Conservation (phyloP, 352 stramenopile genomes). For the Phytophthora pluvialis region DNA sequence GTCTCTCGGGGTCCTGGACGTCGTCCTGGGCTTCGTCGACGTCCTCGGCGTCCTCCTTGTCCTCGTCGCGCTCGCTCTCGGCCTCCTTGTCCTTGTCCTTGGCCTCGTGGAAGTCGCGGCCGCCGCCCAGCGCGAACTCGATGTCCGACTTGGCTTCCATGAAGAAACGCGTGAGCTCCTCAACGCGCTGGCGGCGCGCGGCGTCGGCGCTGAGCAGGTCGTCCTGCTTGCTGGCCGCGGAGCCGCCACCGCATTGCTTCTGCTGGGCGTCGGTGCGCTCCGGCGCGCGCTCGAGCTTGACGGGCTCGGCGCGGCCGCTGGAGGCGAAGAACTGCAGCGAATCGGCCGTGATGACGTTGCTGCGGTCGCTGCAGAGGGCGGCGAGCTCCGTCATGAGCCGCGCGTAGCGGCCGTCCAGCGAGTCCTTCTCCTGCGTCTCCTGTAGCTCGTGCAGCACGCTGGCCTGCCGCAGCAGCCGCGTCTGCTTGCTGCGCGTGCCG, state of each 20-base stretch:
- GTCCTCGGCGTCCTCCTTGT: conserved; percentile 58
- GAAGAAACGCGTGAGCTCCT: conserved; percentile 90
- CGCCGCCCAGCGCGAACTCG: conserved; percentile 83
- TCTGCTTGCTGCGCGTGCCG: conserved; percentile 36
- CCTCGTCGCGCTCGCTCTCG: conserved; percentile 71
- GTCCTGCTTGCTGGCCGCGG: conserved; percentile 51
- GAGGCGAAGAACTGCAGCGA: conserved; percentile 76
- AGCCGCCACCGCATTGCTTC: conserved; percentile 34
- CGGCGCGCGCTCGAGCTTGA: conserved; percentile 77
- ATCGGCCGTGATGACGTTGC: conserved; percentile 76
- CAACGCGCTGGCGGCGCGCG: conserved; percentile 77
- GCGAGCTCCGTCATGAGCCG: conserved; percentile 81
- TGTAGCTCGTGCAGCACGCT: conserved; percentile 84
- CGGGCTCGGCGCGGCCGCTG: conserved; percentile 59
- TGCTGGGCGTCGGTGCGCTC: conserved; percentile 41
- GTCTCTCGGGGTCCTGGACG: conserved; percentile 48
- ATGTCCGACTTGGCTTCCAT: conserved; percentile 92
- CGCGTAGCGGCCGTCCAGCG: conserved; percentile 69
- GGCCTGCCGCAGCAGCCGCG: conserved; percentile 61
- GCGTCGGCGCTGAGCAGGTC: conserved; percentile 80
- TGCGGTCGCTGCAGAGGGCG: conserved; percentile 74
- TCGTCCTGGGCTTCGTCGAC: conserved; percentile 64
- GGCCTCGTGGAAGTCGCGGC: conserved; percentile 67
- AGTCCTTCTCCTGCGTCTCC: conserved; percentile 80
- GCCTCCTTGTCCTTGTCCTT: conserved; percentile 77